A percentile compares a stretch with the other conserved stretches of the same genome.
phyloP scores from a whole-genome alignment of 2,329 filamentous ascomycete genomes.

The Coniochaeta sp. region DNA sequence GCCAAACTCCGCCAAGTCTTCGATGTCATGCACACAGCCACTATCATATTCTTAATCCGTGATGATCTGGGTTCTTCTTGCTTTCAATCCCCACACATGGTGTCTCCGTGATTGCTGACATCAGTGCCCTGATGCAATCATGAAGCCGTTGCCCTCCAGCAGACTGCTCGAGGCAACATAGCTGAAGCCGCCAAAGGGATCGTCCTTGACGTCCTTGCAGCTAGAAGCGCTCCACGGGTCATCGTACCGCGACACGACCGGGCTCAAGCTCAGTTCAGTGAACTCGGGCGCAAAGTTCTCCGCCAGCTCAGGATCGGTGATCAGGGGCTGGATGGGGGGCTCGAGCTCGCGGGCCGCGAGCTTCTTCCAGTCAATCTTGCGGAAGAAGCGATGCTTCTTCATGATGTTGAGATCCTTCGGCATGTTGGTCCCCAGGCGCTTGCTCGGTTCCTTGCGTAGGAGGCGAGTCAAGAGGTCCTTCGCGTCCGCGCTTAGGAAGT shows the following conservation, averaged over 20 bases:
- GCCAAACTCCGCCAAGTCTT: not conserved
- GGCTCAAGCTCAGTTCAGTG: constrained; percentile 76
- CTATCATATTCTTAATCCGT: not conserved
- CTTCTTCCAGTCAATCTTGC: constrained; percentile 90
- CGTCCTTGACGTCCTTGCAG: constrained; percentile 34
- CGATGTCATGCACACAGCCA: not conserved
- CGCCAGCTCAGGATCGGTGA: constrained; percentile 90
- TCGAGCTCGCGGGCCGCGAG: constrained; percentile 75
- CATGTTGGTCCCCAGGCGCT: constrained; percentile 83
- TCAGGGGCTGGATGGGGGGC: constrained; percentile 85
- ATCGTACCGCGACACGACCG: constrained; percentile 42
- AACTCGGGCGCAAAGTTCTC: constrained; percentile 97
- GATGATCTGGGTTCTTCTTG: not conserved
- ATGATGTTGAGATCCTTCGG: constrained; percentile 78
- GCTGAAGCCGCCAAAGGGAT: constrained; percentile 57
- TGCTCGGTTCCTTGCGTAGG: constrained; percentile 83
- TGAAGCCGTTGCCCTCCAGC: constrained; percentile 40
- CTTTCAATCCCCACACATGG: not conserved
- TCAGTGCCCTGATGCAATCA: not conserved
- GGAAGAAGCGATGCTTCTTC: constrained; percentile 93
- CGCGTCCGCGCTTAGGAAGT: constrained; percentile 84
- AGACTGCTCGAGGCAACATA: constrained; percentile 54
- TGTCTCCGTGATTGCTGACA: not conserved
- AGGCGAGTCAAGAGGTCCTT: constrained; percentile 90
- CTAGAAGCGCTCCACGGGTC: constrained; percentile 16